These are phyloP conservation scores for Hymenoscyphus infarciens DNA, from an alignment of 2,329 filamentous ascomycete species.

Conservation along the genomic window DNA sequence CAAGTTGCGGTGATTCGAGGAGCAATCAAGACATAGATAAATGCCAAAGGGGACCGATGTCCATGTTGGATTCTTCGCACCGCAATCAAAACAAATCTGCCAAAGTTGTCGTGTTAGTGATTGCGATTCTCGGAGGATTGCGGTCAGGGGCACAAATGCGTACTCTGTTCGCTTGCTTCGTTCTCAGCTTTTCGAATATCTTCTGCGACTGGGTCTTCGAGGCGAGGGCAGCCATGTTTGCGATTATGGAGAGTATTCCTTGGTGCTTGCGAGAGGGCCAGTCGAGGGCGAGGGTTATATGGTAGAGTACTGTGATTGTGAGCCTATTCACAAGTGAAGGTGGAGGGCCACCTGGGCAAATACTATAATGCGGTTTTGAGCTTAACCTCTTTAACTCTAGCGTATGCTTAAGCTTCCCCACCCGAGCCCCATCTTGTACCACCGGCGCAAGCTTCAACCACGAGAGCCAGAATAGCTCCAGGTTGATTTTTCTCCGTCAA, in stretches of 20 bases:
- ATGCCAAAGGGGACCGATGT: conserved; percentile 96
- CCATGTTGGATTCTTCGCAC: conserved; percentile 97
- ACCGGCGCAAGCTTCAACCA: conserved; percentile 8
- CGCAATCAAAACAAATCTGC: conserved; percentile 97
- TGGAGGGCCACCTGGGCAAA: too few species aligned
- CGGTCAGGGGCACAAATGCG: conserved; percentile 23
- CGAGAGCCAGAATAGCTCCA: not conserved
- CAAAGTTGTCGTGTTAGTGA: conserved; percentile 19
- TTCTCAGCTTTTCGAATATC: conserved; percentile 96
- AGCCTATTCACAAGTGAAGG: conserved; percentile 10
- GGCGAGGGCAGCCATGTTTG: conserved; percentile 63
- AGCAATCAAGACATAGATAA: conserved; percentile 97
- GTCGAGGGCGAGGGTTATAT: conserved; percentile 2
- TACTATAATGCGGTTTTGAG: not conserved
- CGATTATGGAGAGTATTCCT: conserved; percentile 4
- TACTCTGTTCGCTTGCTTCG: conserved; percentile 93
- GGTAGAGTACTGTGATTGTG: not conserved
- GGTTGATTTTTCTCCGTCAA: not conserved
- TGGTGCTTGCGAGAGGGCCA: not conserved
- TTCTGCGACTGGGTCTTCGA: conserved; percentile 93
- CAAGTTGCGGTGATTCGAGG: conserved; percentile 92
- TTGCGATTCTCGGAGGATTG: conserved; percentile 22
- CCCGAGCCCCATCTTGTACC: not conserved
- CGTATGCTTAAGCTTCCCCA: conserved; percentile 15
- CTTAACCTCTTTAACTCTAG: conserved; percentile 8